A percentile compares a stretch with the other conserved stretches of the same genome.
Evolutionary conservation across 2,329 filamentous ascomycete genomes (phyloP).

Genomic region (Grosmannia penicillata): DNA sequence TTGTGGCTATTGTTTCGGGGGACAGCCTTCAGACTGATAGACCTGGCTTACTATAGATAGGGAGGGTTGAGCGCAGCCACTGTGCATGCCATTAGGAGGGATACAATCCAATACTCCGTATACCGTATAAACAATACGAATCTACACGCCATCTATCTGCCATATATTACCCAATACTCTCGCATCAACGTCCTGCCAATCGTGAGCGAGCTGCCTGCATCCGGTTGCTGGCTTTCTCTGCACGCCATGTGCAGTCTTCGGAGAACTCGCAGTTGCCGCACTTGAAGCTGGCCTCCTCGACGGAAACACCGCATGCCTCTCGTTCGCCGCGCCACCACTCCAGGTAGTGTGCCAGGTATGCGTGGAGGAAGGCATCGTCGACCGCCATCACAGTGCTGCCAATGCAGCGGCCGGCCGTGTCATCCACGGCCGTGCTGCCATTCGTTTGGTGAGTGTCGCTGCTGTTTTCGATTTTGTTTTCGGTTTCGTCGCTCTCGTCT

Average conservation of each 20-base stretch:
- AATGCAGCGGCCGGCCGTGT: conserved; percentile 26
- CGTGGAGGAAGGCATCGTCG: conserved; percentile 44
- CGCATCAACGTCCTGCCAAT: not conserved
- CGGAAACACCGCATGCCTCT: conserved; percentile 55
- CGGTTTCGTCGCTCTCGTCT: not conserved
- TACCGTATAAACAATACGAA: not conserved
- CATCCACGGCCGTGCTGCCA: no score
- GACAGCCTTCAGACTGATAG: no score
- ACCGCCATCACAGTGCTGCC: conserved; percentile 48
- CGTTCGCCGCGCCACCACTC: conserved; percentile 74
- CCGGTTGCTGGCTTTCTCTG: no score
- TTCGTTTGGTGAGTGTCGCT: no score
- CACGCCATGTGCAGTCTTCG: no score
- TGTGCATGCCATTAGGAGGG: no score
- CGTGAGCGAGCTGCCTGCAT: no score
- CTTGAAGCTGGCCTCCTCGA: conserved; percentile 72
- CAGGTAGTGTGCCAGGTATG: conserved; percentile 56
- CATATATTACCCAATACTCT: not conserved
- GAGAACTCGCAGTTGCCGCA: conserved; percentile 74
- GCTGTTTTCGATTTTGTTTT: conserved; percentile 8
- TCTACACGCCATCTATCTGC: no score
- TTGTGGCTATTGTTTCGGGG: no score
- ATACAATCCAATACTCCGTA: no score
- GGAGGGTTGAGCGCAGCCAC: no score
- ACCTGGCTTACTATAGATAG: no score